phyloP scores from a whole-genome alignment of 2,329 filamentous ascomycete genomes.

The Trichophyton schoenleinii region DNA sequence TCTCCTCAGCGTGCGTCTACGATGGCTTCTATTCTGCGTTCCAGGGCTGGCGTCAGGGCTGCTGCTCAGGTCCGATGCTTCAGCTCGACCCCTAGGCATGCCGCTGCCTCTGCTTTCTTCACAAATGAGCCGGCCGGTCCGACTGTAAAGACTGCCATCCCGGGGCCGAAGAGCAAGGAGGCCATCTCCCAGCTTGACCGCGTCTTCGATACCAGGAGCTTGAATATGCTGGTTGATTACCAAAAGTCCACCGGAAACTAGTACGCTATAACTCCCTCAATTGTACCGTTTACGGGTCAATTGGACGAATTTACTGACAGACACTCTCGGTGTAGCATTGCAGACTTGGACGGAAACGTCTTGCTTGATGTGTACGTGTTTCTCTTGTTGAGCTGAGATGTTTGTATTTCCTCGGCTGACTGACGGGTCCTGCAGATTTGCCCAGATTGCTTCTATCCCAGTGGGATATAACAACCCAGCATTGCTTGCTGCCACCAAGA shows the following conservation, averaged over 20 bases:
- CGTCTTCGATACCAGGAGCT: conserved; percentile 73
- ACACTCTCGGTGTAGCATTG: conserved; percentile 25
- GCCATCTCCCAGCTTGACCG: conserved; percentile 57
- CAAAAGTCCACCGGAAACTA: conserved; percentile 68
- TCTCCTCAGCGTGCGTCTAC: not conserved
- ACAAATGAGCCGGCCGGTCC: conserved; percentile 47
- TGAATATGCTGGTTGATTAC: conserved; percentile 75
- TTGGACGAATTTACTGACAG: not conserved
- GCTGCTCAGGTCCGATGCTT: conserved; percentile 10
- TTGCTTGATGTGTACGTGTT: conserved; percentile 38
- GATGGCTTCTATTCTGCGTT: conserved; percentile 29
- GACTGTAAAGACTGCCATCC: conserved; percentile 48
- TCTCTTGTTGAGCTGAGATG: too few species aligned
- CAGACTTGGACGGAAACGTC: conserved; percentile 40
- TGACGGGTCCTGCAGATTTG: conserved; percentile 44
- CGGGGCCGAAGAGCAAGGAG: conserved; percentile 61
- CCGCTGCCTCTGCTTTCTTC: conserved; percentile 36
- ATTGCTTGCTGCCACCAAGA: conserved; percentile 56
- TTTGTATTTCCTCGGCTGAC: not conserved
- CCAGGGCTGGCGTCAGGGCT: conserved; percentile 24
- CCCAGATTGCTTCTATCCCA: conserved; percentile 86
- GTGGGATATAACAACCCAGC: conserved; percentile 84
- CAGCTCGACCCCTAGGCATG: conserved; percentile 6
- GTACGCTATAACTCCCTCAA: conserved; percentile 22
- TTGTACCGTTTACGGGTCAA: not conserved